Evolutionary conservation across 331 rosid species (phyloP).

Genomic region (Cydonia oblonga): DNA sequence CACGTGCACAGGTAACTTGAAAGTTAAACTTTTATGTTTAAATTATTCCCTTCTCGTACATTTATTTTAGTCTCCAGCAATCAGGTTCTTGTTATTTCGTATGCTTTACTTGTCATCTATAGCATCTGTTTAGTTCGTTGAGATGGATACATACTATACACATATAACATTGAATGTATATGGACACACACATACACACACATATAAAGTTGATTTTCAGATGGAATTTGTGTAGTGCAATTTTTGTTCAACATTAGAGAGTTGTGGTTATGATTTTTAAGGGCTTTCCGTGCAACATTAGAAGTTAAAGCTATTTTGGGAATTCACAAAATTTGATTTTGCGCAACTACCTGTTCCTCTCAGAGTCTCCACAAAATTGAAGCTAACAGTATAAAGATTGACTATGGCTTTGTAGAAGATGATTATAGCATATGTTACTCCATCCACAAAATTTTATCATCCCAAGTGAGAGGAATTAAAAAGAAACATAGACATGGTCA

Average conservation of each 20-base stretch:
- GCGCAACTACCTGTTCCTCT: neutral
- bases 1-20: slow-evolving; percentile 71
- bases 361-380: neutral
- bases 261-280: neutral
- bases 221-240: neutral
- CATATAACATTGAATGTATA: neutral
- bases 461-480: neutral
- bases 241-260: neutral
- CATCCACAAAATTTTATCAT: neutral
- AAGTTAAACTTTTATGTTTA: slow-evolving; percentile 8
- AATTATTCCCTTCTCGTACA: neutral
- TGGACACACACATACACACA: neutral
- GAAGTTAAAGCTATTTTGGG: neutral
- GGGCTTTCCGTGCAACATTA: neutral
- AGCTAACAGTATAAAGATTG: neutral
- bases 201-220: neutral
- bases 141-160: neutral
- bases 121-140: neutral
- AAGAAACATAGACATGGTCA: neutral
- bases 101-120: neutral
- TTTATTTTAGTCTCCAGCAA: neutral
- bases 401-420: neutral
- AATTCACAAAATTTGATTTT: neutral
- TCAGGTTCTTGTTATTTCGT: neutral
- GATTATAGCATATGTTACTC: neutral